These are phyloP conservation scores for Crassisporium funariophilum DNA, from an alignment of 768 basidiomycete species.

Conservation along the genomic window DNA sequence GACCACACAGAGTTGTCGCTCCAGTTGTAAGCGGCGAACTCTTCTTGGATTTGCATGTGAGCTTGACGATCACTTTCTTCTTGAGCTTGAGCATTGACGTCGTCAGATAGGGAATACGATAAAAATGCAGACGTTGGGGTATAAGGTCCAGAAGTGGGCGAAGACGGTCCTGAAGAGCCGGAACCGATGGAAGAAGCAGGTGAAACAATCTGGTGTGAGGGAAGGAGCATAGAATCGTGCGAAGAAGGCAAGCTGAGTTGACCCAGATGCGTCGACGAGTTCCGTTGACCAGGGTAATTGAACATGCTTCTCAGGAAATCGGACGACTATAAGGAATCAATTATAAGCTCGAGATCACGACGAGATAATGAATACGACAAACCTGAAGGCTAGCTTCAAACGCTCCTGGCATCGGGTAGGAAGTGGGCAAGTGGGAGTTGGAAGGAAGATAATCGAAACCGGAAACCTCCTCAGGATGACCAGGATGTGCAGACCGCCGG, in stretches of 20 bases:
- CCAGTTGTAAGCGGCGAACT: constrained; percentile 42
- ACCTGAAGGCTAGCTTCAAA: constrained; percentile 53
- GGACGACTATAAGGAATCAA: constrained; percentile 38
- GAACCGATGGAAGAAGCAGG: constrained; percentile 51
- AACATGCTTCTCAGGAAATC: constrained; percentile 56
- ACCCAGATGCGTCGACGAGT: constrained; percentile 31
- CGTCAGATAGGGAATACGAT: constrained; percentile 9
- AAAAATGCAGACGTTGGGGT: constrained; percentile 43
- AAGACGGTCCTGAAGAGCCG: constrained; percentile 51
- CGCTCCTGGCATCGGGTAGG: constrained; percentile 38
- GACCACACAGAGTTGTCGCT: constrained; percentile 32
- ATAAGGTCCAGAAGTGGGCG: constrained; percentile 51
- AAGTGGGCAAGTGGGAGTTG: constrained; percentile 41
- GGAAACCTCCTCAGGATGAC: constrained; percentile 45
- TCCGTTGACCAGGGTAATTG: constrained; percentile 28
- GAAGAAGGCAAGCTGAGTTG: constrained; percentile 45
- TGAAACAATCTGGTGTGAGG: constrained; percentile 50
- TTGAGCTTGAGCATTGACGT: constrained; percentile 32
- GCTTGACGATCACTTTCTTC: constrained; percentile 39
- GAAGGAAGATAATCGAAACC: constrained; percentile 60
- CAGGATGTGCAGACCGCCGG: constrained; percentile 56
- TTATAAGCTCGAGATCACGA: constrained; percentile 5
- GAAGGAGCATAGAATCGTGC: constrained; percentile 41
- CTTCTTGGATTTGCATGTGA: constrained; percentile 42
- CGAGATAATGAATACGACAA: constrained; percentile 19